Conservation (phyloP, 208 protist genomes). For the Acanthamoeba royreba region DNA sequence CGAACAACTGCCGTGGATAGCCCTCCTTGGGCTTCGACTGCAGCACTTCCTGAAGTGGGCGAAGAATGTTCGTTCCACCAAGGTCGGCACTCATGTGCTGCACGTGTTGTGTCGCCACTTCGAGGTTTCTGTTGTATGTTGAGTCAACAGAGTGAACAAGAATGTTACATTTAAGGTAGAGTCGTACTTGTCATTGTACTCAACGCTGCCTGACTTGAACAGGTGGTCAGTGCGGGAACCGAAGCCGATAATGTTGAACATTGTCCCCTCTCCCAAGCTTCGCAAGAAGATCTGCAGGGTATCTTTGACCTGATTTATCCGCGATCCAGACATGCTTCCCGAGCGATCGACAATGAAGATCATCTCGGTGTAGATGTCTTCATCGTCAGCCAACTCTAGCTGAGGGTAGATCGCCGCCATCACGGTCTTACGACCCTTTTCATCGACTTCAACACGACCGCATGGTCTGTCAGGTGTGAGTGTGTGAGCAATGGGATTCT, state of each 20-base stretch:
- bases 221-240: slow-evolving; percentile 11
- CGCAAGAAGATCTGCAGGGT: slow-evolving; percentile 57
- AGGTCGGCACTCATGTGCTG: not conserved
- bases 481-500: not conserved
- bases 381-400: slow-evolving; percentile 43
- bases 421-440: not conserved
- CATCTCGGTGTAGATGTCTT: slow-evolving; percentile 47
- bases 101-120: slow-evolving; percentile 1
- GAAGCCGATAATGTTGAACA: slow-evolving; percentile 62
- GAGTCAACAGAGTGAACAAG: too few species aligned
- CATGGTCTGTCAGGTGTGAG: not conserved
- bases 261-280: slow-evolving; percentile 2
- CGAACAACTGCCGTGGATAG: slow-evolving; percentile 49
- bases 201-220: not conserved
- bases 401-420: slow-evolving; percentile 54
- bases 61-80: slow-evolving; percentile 44
- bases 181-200: slow-evolving; percentile 38
- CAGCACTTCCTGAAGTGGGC: slow-evolving; percentile 23
- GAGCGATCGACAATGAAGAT: slow-evolving; percentile 57
- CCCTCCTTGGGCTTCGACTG: not conserved
- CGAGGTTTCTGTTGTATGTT: not conserved
- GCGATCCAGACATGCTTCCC: slow-evolving; percentile 48
- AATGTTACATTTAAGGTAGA: not conserved
- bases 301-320: slow-evolving; percentile 46
- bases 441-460: slow-evolving; percentile 14